Base-by-base conservation (phyloP, 139 green algal species). In the Coccomyxa sp. region DNA sequence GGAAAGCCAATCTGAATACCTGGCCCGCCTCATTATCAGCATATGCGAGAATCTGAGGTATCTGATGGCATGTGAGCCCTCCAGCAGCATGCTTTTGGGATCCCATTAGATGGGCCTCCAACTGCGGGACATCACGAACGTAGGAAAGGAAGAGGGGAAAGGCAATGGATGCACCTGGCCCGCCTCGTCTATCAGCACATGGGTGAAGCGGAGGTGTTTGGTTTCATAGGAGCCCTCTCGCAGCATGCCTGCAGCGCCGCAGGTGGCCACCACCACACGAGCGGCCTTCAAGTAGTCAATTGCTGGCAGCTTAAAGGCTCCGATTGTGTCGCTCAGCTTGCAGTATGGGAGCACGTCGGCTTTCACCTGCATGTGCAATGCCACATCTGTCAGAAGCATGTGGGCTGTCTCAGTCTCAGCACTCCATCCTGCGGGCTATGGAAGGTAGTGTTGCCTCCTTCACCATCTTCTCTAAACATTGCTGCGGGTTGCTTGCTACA, bases 181-280 rank as follows among this genome's bases (percentile, higher is more conserved):
- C 21, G 90, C 89, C 78, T 94, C 92, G 81, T 95, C 93, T 60
- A 96, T 88, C 58, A 94, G 80, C 3, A 95, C 90, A 63, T 95
- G 88, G 10, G 77, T 88, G 84, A 93, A 96, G 66, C 67, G 79
- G 79, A 58, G 68, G 74, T 87, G 66, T 27, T 14, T 45, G 75
- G 21, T 21, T 17, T 10, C 60, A 38, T 78, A 59, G 11, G 57
- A 13, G 0, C 75, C 85, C 79, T 82, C 79, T 30, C 79, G 83
- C 66, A 89, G 67, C 68, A 87, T 59, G 58, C 45, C 82, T 59
- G 90, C 88, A 0, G 80, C 87, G 57, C 78, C 76, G 84, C 90
- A 94, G 51, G 86, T 92, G n/a, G 31, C 76, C 15, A 92, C 82
- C 0, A 94, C 79, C 0, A 92, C 87, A 10, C 81, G 78, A 9